Evolutionary conservation across 345 rosid genomes (phyloP).

Genomic region (Salix purpurea): DNA sequence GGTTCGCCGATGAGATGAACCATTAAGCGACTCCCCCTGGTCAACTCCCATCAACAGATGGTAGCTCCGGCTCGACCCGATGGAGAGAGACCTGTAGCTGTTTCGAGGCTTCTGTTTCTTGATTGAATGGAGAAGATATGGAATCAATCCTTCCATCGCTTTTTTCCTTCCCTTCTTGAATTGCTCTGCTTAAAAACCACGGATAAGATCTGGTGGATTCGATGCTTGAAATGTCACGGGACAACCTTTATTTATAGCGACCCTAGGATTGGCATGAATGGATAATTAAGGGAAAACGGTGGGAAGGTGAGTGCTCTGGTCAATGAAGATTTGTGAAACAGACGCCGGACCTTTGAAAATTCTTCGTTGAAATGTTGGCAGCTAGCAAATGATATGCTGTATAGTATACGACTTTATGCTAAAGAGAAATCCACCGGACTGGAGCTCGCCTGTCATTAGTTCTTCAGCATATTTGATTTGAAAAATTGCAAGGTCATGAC

Average conservation of each 20-base stretch:
- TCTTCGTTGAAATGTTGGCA: background rate
- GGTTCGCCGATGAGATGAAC: conserved; percentile 31
- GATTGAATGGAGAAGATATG: conserved; percentile 48
- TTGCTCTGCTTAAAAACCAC: background rate
- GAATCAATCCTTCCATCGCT: conserved; percentile 73
- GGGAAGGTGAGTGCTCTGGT: background rate
- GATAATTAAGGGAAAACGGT: no score
- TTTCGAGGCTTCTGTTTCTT: conserved; percentile 27
- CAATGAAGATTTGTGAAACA: background rate
- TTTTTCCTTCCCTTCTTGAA: background rate
- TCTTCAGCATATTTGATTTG: no score
- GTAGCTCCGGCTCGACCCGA: conserved; percentile 57
- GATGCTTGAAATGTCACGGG: background rate
- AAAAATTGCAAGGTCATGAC: no score
- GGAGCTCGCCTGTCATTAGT: no score
- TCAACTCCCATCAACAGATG: conserved; percentile 43
- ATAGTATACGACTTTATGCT: no score
- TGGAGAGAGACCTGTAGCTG: conserved; percentile 20
- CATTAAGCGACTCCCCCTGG: conserved; percentile 19
- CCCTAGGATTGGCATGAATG: background rate
- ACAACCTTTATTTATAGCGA: background rate
- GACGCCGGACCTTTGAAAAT: no score
- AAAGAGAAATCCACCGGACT: no score
- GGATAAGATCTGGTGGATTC: background rate
- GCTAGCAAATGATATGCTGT: background rate